Percentiles rank a stretch among this genome's conserved stretches.
Conservation (phyloP, 371 early-diverging fungal species). For the Rhizopus delemar region DNA sequence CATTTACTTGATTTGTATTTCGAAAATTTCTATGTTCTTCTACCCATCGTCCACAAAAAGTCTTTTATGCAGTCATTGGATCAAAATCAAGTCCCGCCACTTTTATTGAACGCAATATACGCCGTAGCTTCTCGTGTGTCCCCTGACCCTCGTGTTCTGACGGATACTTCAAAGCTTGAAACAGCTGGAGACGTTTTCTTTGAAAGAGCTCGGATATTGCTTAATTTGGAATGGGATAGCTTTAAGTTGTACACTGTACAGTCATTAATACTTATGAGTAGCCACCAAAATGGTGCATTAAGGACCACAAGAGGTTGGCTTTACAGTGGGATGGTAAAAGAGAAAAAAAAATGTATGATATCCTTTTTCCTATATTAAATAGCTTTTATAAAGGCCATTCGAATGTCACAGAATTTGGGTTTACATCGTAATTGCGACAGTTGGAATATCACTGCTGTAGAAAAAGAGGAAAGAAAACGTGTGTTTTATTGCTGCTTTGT, state of each 20-base stretch:
- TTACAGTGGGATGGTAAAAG: conserved; percentile 50
- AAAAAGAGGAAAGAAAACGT: conserved; percentile 60
- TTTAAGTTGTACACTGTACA: conserved; percentile 47
- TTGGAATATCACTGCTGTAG: conserved; percentile 47
- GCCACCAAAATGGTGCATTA: conserved; percentile 51
- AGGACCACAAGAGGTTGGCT: conserved; percentile 51
- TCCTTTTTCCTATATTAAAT: neutral
- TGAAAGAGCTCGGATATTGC: conserved; percentile 43
- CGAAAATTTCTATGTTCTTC: conserved; percentile 61
- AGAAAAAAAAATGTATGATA: neutral
- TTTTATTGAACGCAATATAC: conserved; percentile 55
- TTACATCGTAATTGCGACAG: conserved; percentile 59
- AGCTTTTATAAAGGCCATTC: conserved; percentile 45
- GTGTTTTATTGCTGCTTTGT: conserved; percentile 67
- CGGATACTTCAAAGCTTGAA: conserved; percentile 34
- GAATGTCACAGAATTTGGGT: conserved; percentile 66
- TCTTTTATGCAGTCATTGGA: conserved; percentile 56
- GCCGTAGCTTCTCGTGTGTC: conserved; percentile 51
- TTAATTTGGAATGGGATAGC: conserved; percentile 47
- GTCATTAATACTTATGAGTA: conserved; percentile 44
- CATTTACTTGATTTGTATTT: conserved; percentile 73
- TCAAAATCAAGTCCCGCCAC: conserved; percentile 27
- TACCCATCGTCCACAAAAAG: conserved; percentile 69
- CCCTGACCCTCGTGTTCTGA: conserved; percentile 40
- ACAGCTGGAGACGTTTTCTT: conserved; percentile 53